Evolutionary conservation across 2,329 filamentous ascomycete species (phyloP), one percentile per base, ranked within the genome.

Genomic region (Botryotinia globosa): DNA sequence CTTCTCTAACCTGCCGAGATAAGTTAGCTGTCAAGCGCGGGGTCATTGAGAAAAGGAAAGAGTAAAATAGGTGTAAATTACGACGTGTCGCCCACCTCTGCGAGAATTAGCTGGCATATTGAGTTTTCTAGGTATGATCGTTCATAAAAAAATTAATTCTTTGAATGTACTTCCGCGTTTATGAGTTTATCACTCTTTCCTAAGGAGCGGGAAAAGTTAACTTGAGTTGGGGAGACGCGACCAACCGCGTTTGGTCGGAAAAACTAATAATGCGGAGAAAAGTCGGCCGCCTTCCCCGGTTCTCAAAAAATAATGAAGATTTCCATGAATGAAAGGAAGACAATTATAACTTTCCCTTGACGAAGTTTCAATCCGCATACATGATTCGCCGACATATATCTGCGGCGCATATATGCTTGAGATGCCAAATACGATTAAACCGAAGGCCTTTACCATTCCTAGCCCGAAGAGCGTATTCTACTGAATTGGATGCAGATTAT

Each of bases 391-490:
- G 77, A 70, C 74, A 74, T 64, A 67, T 69, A 32, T 73, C 73
- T 44, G 72, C 74, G 44, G 72, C 76, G 73, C 77, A 80, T 71
- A 76, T 81, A 76, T 81, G 80, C 77, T 76, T 81, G 64, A 76
- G 78, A 75, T 81, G 80, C 72, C 78, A 78, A 73, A 68, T 75
- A 61, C 74, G 73, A 69, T 76, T 80, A 69, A 75, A 75, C 37
- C 74, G 74, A 72, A 76, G 71, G 8, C 45, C 37, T 63, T 37
- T 37, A 44, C 48, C 68, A 18, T 68, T 39, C 4, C 69, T 42
- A 48, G 39, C 61, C 29, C 75, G 72, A 69, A 45, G 34, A 51
- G 74, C 74, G 51, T 74, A 72, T 48, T 74, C 48, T 6, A 68
- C 62, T 16, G 18, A 42, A 18, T 61, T n/a, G 18, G 10, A 42